Conservation (phyloP, 768 basidiomycete species). For the Lactifluus pinguis region DNA sequence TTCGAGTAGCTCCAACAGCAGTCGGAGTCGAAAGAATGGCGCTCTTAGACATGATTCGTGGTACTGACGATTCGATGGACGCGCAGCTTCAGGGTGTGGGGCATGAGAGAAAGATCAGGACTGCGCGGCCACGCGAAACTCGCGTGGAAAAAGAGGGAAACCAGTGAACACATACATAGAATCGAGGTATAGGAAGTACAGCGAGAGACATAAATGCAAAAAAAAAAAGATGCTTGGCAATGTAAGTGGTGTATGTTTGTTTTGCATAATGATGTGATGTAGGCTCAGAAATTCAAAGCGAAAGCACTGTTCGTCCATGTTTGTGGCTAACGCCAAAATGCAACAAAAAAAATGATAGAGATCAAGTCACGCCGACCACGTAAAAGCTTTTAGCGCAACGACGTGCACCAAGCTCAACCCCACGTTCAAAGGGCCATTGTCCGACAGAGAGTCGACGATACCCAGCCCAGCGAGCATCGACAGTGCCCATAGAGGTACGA, state of each 20-base stretch:
- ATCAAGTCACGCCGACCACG: neutral
- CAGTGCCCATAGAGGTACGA: conserved; percentile 22
- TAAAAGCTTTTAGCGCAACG: conserved; percentile 10
- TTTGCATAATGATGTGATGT: neutral
- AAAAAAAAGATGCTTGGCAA: neutral
- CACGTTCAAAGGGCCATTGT: conserved; percentile 30
- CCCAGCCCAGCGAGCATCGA: conserved; percentile 30
- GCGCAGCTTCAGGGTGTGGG: too few species aligned
- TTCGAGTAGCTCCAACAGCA: neutral
- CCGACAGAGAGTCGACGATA: conserved; percentile 39
- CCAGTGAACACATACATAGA: too few species aligned
- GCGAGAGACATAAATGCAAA: neutral
- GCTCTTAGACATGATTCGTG: neutral
- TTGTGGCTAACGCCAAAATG: neutral
- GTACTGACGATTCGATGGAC: too few species aligned
- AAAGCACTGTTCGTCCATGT: neutral
- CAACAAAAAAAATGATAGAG: neutral
- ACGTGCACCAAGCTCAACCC: conserved; percentile 35
- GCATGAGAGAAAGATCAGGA: neutral
- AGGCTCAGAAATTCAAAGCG: neutral
- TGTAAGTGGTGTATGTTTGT: neutral
- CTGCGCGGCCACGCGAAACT: too few species aligned
- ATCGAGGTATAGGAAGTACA: too few species aligned
- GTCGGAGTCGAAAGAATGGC: neutral
- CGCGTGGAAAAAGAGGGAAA: neutral